These are phyloP conservation scores for Zygosaccharomyces bisporus DNA, from an alignment of 805 yeast species.

Conservation along the genomic window DNA sequence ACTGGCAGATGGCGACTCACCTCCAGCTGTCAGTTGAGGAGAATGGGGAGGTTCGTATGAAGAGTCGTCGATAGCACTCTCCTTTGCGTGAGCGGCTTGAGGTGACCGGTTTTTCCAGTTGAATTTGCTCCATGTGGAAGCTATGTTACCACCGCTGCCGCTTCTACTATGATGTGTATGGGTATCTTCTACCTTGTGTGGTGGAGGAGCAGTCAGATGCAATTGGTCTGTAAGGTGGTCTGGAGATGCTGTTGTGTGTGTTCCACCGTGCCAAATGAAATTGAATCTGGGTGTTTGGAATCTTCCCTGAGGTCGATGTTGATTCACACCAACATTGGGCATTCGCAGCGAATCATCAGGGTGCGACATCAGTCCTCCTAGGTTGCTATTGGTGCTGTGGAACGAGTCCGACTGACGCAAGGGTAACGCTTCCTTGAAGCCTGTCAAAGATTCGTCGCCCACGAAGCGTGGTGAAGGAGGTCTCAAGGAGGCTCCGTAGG, in stretches of 20 bases:
- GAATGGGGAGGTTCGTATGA: conserved; percentile 6
- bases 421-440: conserved; percentile 10
- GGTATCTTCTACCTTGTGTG: neutral
- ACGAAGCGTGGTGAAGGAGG: conserved; percentile 14
- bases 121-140: conserved; percentile 24
- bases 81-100: conserved; percentile 9
- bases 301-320: conserved; percentile 1
- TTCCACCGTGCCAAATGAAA: conserved; percentile 26
- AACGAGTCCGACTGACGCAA: conserved; percentile 12
- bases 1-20: conserved; percentile 12
- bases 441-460: conserved; percentile 15
- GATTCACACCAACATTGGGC: neutral
- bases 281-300: conserved; percentile 29
- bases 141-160: conserved; percentile 19
- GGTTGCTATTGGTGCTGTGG: neutral
- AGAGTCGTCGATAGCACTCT: conserved; percentile 7
- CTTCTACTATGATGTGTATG: conserved; percentile 18
- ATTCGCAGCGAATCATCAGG: neutral
- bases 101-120: conserved; percentile 16
- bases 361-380: neutral
- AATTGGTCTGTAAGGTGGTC: conserved; percentile 3
- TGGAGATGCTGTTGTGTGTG: conserved; percentile 6
- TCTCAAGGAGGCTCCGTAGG: conserved; percentile 2
- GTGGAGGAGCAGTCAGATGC: conserved; percentile 2
- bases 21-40: conserved; percentile 11